Percentiles rank a stretch among this genome's conserved stretches.
These are phyloP conservation scores for Microascus cirrosus DNA, from an alignment of 2,329 filamentous ascomycete genomes.

Conservation along the genomic window DNA sequence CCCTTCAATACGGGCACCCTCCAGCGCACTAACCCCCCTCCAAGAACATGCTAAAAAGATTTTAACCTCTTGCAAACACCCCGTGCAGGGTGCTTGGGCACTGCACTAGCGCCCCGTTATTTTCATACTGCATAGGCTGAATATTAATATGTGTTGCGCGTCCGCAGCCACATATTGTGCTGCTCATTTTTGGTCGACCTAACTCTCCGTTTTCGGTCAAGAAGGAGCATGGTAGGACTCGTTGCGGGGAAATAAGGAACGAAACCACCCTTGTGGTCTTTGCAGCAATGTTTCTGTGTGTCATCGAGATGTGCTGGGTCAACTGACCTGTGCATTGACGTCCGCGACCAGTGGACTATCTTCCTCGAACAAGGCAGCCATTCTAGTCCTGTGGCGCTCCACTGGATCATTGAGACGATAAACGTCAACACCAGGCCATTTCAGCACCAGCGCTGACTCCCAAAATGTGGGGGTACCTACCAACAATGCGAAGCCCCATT, in stretches of 20 bases:
- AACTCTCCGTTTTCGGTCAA: not conserved
- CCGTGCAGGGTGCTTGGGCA: not conserved
- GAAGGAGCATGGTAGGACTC: not conserved
- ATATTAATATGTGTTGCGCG: not conserved
- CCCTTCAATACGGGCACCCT: not conserved
- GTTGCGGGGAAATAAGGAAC: not conserved
- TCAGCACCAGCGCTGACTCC: too few relatives aligned
- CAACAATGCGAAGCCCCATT: too few relatives aligned
- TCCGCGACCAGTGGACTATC: too few relatives aligned
- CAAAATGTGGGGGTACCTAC: too few relatives aligned
- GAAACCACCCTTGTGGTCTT: not conserved
- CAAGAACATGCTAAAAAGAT: not conserved
- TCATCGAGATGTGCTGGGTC: too few relatives aligned
- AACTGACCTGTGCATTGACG: too few relatives aligned
- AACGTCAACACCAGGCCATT: too few relatives aligned
- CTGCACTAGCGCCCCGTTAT: not conserved
- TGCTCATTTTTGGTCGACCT: not conserved
- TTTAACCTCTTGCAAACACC: not conserved
- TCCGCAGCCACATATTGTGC: not conserved
- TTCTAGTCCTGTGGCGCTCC: too few relatives aligned
- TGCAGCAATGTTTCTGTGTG: too few relatives aligned
- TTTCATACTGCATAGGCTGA: not conserved
- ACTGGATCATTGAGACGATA: too few relatives aligned
- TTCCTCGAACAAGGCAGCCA: too few relatives aligned
- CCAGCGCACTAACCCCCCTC: not conserved